These are phyloP conservation scores for Daldinia caldariorum DNA, from an alignment of 495 filamentous ascomycete species.

Conservation along the genomic window DNA sequence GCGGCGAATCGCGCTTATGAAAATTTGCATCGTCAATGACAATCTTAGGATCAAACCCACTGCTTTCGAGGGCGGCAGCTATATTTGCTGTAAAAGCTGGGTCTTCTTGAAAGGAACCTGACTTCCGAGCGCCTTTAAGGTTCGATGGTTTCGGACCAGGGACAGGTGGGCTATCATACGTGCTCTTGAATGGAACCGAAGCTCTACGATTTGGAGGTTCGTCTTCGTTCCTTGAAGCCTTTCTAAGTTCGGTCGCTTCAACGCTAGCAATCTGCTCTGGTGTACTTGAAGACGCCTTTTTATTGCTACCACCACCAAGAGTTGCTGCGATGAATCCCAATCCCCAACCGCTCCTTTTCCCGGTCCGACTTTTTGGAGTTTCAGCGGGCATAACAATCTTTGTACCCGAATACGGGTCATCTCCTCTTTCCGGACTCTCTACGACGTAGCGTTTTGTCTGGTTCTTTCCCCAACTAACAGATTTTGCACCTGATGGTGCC, in stretches of 20 bases:
- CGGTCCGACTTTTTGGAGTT: slow-evolving; percentile 41
- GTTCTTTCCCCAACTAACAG: slow-evolving; percentile 68
- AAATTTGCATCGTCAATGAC: slow-evolving; percentile 72
- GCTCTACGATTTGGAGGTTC: slow-evolving; percentile 33
- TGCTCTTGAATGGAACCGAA: slow-evolving; percentile 32
- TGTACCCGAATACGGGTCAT: slow-evolving; percentile 42
- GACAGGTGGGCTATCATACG: slow-evolving; percentile 48
- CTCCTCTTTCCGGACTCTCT: slow-evolving; percentile 60
- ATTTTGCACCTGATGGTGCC: slow-evolving; percentile 52
- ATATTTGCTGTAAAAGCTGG: slow-evolving; percentile 74
- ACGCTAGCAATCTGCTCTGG: slow-evolving; percentile 25
- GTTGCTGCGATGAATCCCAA: slow-evolving; percentile 50
- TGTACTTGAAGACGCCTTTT: slow-evolving; percentile 41
- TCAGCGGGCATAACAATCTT: slow-evolving; percentile 41
- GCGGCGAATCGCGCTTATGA: slow-evolving; percentile 70
- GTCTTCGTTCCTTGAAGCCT: slow-evolving; percentile 34
- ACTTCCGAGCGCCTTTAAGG: slow-evolving; percentile 51
- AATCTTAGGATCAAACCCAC: slow-evolving; percentile 76
- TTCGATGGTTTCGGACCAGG: slow-evolving; percentile 53
- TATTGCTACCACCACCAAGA: slow-evolving; percentile 47
- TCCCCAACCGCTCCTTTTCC: slow-evolving; percentile 54
- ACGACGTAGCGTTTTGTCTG: slow-evolving; percentile 69
- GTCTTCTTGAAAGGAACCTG: slow-evolving; percentile 66
- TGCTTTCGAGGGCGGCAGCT: slow-evolving; percentile 72
- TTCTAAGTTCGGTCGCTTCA: slow-evolving; percentile 27